These are phyloP conservation scores for Aureobasidium sp. DNA, from an alignment of 2,329 filamentous ascomycete genomes.

Conservation along the genomic window DNA sequence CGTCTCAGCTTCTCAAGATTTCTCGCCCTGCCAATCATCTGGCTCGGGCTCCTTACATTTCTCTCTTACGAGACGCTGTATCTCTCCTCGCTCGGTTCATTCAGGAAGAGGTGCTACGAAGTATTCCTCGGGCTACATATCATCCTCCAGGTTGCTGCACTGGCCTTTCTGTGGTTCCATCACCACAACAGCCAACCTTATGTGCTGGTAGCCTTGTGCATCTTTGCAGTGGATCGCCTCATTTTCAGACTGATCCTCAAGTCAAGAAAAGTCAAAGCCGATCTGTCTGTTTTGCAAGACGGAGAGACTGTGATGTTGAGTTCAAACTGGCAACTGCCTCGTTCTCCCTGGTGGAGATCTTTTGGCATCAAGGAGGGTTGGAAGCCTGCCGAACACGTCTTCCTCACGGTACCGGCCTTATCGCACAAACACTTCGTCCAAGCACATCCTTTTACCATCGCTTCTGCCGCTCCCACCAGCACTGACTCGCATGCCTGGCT, in stretches of 20 bases:
- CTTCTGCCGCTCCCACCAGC: conserved; percentile 48
- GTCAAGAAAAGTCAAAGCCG: conserved; percentile 41
- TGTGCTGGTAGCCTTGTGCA: conserved; percentile 45
- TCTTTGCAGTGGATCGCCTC: conserved; percentile 53
- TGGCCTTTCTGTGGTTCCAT: conserved; percentile 55
- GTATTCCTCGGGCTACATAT: conserved; percentile 55
- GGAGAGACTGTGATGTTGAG: conserved; percentile 48
- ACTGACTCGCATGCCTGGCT: conserved; percentile 43
- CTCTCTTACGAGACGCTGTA: conserved; percentile 55
- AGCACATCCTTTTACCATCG: conserved; percentile 61
- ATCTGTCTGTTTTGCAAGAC: conserved; percentile 49
- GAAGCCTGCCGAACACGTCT: conserved; percentile 57
- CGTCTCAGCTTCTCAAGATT: conserved; percentile 42
- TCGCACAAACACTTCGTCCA: conserved; percentile 49
- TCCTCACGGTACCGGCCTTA: conserved; percentile 53
- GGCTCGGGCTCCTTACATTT: conserved; percentile 50
- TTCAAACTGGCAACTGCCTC: conserved; percentile 35
- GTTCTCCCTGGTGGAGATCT: conserved; percentile 5
- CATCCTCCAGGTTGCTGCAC: conserved; percentile 48
- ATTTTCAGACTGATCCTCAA: conserved; percentile 52
- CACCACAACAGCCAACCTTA: conserved; percentile 48
- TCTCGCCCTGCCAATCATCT: conserved; percentile 45
- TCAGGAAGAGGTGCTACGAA: conserved; percentile 57
- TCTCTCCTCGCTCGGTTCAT: conserved; percentile 53
- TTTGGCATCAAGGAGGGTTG: conserved; percentile 44